Evolutionary conservation across 495 filamentous ascomycete genomes (phyloP).

Genomic region (Daldinia caldariorum): DNA sequence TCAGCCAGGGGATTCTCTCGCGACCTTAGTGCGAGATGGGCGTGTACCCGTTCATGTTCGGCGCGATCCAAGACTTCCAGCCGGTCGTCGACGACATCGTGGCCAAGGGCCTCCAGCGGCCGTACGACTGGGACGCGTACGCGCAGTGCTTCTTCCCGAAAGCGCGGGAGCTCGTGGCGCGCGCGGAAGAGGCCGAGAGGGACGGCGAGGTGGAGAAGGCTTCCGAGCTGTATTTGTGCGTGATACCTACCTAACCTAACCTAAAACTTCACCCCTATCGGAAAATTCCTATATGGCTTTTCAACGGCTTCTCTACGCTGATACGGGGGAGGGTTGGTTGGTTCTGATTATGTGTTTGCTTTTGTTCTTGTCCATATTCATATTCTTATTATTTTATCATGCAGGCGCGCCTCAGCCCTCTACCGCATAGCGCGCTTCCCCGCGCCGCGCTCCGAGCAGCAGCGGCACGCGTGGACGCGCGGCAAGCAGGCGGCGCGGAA

Average conservation of each 20-base stretch:
- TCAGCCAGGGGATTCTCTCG: too few relatives aligned
- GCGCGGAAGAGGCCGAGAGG: conserved; percentile 59
- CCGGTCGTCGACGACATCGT: conserved; percentile 63
- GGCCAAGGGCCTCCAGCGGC: conserved; percentile 45
- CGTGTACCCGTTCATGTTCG: conserved; percentile 80
- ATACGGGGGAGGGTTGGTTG: too few relatives aligned
- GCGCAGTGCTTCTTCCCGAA: conserved; percentile 68
- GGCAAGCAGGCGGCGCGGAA: conserved; percentile 67
- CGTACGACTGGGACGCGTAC: conserved; percentile 68
- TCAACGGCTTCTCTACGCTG: too few relatives aligned
- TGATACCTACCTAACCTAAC: conserved; percentile 6
- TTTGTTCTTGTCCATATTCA: too few relatives aligned
- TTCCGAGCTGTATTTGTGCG: conserved; percentile 70
- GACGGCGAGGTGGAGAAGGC: conserved; percentile 58
- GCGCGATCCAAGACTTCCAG: conserved; percentile 69
- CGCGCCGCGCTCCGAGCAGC: conserved; percentile 53
- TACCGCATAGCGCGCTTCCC: conserved; percentile 76
- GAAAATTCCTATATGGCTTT: too few relatives aligned
- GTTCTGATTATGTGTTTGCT: background rate
- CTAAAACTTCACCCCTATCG: too few relatives aligned
- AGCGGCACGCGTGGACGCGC: conserved; percentile 65
- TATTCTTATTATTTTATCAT: too few relatives aligned
- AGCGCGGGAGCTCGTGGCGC: conserved; percentile 61
- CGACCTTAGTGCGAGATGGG: conserved; percentile 63
- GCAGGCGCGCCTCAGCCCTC: conserved; percentile 71